Percentiles rank a stretch among this genome's conserved stretches.
Evolutionary conservation across 2,329 filamentous ascomycete species (phyloP).

Genomic region (Colletotrichum cuscutae): DNA sequence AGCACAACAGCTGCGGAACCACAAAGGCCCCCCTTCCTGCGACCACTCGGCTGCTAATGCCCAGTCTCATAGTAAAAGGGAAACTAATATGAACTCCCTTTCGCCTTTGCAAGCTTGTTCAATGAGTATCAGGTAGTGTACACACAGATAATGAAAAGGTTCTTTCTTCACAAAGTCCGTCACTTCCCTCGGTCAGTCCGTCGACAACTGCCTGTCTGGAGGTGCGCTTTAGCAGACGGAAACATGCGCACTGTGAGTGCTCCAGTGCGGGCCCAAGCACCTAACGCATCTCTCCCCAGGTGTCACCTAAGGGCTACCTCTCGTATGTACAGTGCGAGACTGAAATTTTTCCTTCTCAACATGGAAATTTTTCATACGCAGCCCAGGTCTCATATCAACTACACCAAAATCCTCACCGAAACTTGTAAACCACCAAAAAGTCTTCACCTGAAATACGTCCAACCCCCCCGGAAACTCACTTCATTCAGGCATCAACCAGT

Average conservation of each 20-base stretch:
- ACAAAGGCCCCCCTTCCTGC: no score
- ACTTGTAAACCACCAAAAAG: neutral
- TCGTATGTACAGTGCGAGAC: slow-evolving; percentile 16
- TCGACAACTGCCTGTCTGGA: neutral
- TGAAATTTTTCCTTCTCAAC: slow-evolving; percentile 2
- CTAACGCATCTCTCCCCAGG: neutral
- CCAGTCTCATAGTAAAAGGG: no score
- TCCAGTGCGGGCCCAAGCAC: neutral
- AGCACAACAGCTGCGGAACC: no score
- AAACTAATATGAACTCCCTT: no score
- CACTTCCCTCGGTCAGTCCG: neutral
- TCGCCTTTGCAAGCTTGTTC: no score
- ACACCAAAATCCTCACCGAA: neutral
- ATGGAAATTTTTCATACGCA: slow-evolving; percentile 27
- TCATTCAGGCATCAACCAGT: neutral
- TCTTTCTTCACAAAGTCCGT: no score
- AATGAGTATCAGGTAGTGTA: no score
- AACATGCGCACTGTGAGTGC: slow-evolving; percentile 10
- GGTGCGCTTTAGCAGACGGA: neutral
- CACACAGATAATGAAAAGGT: no score
- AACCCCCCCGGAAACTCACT: neutral
- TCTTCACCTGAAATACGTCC: neutral
- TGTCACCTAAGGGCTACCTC: no score
- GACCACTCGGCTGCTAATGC: no score
- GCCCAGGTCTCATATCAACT: slow-evolving; percentile 19